Evolutionary conservation across 2,329 filamentous ascomycete genomes (phyloP).

Genomic region (Aspergillus floridensis): DNA sequence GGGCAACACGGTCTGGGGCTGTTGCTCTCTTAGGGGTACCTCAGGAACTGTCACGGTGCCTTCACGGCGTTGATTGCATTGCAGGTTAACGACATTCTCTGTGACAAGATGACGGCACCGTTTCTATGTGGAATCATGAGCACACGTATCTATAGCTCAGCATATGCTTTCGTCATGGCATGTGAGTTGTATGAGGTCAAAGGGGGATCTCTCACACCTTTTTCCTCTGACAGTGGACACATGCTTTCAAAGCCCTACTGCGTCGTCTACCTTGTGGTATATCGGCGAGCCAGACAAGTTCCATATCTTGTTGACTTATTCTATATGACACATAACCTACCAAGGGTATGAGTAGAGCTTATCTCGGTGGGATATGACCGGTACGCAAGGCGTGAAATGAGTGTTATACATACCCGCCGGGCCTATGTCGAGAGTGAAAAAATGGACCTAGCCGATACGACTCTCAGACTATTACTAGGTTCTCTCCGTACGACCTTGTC

Average conservation of each 20-base stretch:
- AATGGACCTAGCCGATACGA: no score
- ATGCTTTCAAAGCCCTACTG: conserved; percentile 31
- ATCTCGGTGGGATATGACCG: no score
- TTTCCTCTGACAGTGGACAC: conserved; percentile 32
- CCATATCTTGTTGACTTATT: conserved; percentile 22
- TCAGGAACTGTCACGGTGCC: not conserved
- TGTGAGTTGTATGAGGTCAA: not conserved
- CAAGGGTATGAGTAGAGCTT: no score
- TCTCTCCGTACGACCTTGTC: no score
- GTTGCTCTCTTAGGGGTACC: not conserved
- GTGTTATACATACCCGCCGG: no score
- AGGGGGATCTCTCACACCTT: conserved; percentile 23
- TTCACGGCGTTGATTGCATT: not conserved
- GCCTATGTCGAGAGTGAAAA: no score
- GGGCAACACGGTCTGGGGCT: not conserved
- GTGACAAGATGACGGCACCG: conserved; percentile 30
- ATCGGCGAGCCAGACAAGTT: conserved; percentile 36
- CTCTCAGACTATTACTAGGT: no score
- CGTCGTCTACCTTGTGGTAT: conserved; percentile 34
- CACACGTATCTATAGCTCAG: not conserved
- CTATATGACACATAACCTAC: not conserved
- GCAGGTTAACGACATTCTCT: not conserved
- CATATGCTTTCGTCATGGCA: not conserved
- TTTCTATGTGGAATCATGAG: conserved; percentile 23
- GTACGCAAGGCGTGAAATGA: no score